Evolutionary conservation across 208 protist genomes (phyloP).

Genomic region (Porcisia hertigi): DNA sequence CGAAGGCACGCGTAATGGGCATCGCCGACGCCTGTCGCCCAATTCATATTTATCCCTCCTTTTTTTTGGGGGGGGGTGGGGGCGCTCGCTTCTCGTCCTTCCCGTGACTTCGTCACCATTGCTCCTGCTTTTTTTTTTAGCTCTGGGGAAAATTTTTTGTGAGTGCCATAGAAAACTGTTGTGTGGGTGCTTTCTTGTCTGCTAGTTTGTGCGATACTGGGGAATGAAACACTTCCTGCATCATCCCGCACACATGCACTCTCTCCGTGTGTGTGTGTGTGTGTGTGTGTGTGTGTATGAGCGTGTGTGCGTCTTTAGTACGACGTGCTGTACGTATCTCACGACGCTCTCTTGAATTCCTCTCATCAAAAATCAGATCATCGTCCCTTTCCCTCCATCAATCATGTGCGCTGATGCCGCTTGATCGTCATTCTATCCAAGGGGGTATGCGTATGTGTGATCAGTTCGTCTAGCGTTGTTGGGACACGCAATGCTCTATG

Average conservation of each 20-base stretch:
- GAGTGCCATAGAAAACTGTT: not conserved
- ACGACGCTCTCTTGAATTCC: not conserved
- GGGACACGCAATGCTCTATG: not conserved
- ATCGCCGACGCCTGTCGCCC: not conserved
- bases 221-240: not conserved
- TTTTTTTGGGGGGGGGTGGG: not conserved
- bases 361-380: not conserved
- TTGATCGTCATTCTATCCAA: not conserved
- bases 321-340: not conserved
- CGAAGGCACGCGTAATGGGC: not conserved
- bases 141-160: not conserved
- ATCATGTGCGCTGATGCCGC: not conserved
- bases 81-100: not conserved
- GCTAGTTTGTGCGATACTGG: not conserved
- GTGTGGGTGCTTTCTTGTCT: not conserved
- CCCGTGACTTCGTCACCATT: not conserved
- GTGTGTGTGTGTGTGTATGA: too few relatives aligned
- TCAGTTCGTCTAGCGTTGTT: not conserved
- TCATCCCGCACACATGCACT: not conserved
- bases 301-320: not conserved
- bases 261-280: too few relatives aligned
- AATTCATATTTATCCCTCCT: not conserved
- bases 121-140: not conserved
- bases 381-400: not conserved
- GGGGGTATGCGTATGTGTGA: not conserved